Evolutionary conservation across 768 basidiomycete genomes (phyloP), one percentile per base, ranked within the genome.

Genomic region (Termitomyces heimii): DNA sequence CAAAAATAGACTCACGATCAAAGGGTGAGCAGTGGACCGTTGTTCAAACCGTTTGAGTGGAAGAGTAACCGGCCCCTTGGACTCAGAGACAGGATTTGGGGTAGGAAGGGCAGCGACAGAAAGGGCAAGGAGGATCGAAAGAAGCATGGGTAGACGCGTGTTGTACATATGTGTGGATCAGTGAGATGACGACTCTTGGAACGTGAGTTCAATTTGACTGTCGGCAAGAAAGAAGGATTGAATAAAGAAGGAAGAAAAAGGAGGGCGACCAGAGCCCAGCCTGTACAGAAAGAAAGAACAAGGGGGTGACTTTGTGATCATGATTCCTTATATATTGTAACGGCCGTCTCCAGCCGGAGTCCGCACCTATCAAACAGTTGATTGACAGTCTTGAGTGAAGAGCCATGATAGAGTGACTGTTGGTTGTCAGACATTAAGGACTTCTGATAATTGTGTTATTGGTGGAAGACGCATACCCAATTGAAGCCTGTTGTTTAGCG

Each of bases 81-180:
- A 60, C 53, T 64, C 65, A 14, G 58, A 39, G 24, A 18, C 35
- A 8, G 54, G 37, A 43, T 57, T 71, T 24, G 64, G 58, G 34
- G 72, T 29, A 43, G 82, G 82, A 12, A 71, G 67, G 37, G 82
- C 82, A 50, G 67, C 65, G 55, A 66, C 69, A 53, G 74, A 73
- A 37, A 77, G 65, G 55, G 75, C 71, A 50, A 78, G 61, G 46
- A 88, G 61, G 68, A 75, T 79, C 60, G 78, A 76, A 58, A 84
- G 73, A 62, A 89, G 75, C 59, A 79, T 58, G 56, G 77, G 71
- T 62, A 87, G 72, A 62, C 81, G 80, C 87, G 89, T 89, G 62
- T 64, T 70, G 44, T 53, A n/a, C n/a, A n/a, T n/a, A 24, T 60
- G 50, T 46, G 26, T 56, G 35, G 29, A 59, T 59, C 59, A 61